Evolutionary conservation across 495 filamentous ascomycete species (phyloP).

Genomic region (Aspergillus nanangensis): DNA sequence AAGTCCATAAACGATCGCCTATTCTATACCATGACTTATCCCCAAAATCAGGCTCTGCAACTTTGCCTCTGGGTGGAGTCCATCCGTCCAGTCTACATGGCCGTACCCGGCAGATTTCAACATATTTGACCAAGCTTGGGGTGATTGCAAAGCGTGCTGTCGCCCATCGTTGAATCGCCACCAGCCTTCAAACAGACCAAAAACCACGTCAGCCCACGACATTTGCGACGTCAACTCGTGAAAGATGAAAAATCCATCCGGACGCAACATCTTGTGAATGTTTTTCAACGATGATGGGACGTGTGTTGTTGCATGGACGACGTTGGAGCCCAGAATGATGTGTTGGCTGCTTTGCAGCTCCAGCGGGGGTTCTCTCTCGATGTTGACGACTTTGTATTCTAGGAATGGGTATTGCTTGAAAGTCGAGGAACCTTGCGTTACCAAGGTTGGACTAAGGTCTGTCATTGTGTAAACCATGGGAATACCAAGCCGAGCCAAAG

Average conservation of each 20-base stretch:
- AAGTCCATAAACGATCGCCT: too few relatives aligned
- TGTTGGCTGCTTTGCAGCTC: constrained; percentile 20
- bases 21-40: too few relatives aligned
- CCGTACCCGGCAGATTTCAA: constrained; percentile 1
- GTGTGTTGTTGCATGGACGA: constrained; percentile 39
- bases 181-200: constrained; percentile 35
- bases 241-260: constrained; percentile 31
- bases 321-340: constrained; percentile 35
- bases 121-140: not conserved
- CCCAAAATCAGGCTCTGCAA: not conserved
- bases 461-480: constrained; percentile 37
- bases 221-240: constrained; percentile 36
- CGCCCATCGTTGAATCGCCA: constrained; percentile 29
- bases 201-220: constrained; percentile 25
- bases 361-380: constrained; percentile 24
- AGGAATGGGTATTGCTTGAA: constrained; percentile 22
- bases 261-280: constrained; percentile 24
- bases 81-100: constrained; percentile 1
- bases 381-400: constrained; percentile 23
- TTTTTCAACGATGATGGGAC: constrained; percentile 20
- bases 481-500: constrained; percentile 2
- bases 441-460: constrained; percentile 33
- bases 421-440: constrained; percentile 23
- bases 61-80: not conserved
- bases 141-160: constrained; percentile 12